Evolutionary conservation across 257 asterid genomes (phyloP).

Genomic region (Nicotiana sylvestris): DNA sequence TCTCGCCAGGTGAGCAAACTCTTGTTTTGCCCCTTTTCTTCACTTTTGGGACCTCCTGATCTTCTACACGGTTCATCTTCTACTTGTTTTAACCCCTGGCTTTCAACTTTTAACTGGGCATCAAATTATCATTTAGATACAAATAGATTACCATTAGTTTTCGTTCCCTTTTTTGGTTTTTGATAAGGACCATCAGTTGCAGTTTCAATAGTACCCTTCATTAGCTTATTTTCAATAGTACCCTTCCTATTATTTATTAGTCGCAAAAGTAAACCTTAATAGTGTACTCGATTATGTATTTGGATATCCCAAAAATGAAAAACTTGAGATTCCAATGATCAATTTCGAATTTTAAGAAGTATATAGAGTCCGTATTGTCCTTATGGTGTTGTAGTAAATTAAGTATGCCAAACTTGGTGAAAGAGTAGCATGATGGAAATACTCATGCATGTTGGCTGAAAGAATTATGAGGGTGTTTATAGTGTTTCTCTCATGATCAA

Average conservation of each 20-base stretch:
- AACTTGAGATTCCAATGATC: background rate
- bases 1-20: constrained; percentile 72
- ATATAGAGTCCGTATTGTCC: background rate
- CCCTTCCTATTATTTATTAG: background rate
- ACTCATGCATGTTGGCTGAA: background rate
- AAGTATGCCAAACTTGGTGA: background rate
- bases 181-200: background rate
- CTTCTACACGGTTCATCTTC: background rate
- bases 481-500: background rate
- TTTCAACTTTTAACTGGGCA: background rate
- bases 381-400: background rate
- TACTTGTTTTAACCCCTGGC: background rate
- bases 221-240: background rate
- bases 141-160: background rate
- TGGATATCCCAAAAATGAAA: background rate
- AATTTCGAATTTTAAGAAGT: background rate
- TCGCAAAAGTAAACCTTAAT: background rate
- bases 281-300: background rate
- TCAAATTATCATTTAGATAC: background rate
- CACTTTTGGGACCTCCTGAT: background rate
- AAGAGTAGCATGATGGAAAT: background rate
- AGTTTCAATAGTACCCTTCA: background rate
- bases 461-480: background rate
- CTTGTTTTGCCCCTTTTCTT: background rate
- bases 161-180: constrained; percentile 17